A percentile compares a stretch with the other conserved stretches of the same genome.
Conservation (phyloP, 192 early-diverging fungal genomes). For the Phlyctochytrium arcticum region DNA sequence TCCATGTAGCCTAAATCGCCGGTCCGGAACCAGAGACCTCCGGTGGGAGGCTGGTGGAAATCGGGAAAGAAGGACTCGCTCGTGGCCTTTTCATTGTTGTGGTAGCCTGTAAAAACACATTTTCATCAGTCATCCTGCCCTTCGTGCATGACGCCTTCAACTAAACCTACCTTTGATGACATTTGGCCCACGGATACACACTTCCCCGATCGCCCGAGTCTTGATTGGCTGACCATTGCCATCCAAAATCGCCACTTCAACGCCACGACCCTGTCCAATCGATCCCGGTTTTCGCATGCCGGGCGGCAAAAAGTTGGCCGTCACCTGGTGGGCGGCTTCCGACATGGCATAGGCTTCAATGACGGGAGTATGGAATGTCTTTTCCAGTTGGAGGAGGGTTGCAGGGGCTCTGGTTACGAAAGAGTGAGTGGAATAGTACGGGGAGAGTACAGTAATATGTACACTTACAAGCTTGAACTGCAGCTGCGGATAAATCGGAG, state of each 20-base stretch:
- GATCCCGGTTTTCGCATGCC: constrained; percentile 70
- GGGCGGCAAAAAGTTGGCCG: constrained; percentile 71
- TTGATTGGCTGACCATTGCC: constrained; percentile 48
- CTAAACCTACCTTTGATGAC: constrained; percentile 53
- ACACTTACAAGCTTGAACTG: constrained; percentile 55
- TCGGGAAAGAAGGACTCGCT: constrained; percentile 61
- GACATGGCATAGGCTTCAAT: constrained; percentile 85
- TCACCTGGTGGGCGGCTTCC: constrained; percentile 87
- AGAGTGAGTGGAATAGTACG: neutral
- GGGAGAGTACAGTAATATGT: neutral
- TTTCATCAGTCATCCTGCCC: neutral
- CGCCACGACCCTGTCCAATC: constrained; percentile 71
- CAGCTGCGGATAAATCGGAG: constrained; percentile 81
- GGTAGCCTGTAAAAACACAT: constrained; percentile 50
- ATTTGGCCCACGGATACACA: constrained; percentile 79
- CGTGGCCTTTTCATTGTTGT: constrained; percentile 77
- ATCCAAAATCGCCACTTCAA: constrained; percentile 66
- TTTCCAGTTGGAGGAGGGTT: constrained; percentile 63
- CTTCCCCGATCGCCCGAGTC: constrained; percentile 58
- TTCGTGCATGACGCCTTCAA: neutral
- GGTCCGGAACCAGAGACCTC: constrained; percentile 70
- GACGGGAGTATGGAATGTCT: constrained; percentile 62
- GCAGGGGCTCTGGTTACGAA: constrained; percentile 47
- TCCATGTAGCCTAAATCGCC: constrained; percentile 82
- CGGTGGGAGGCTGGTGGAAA: neutral